Percentiles rank a stretch among this genome's conserved stretches.
These are phyloP conservation scores for Metarhizium anisopliae DNA, from an alignment of 2,329 filamentous ascomycete species.

Conservation along the genomic window DNA sequence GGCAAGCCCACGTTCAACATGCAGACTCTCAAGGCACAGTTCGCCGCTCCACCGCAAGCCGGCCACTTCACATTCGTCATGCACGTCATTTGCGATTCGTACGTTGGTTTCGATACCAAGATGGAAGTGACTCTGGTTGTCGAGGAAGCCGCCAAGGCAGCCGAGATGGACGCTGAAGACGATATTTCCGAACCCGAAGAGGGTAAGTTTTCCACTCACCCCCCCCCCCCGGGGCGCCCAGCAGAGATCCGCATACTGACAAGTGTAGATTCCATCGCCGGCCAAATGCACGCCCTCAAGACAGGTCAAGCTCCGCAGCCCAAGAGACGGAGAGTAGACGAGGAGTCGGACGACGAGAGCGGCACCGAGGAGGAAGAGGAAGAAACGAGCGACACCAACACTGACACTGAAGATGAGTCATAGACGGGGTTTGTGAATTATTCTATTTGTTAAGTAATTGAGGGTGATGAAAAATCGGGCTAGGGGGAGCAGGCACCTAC, in stretches of 20 bases:
- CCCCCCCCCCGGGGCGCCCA: background rate
- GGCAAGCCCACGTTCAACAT: slow-evolving; percentile 88
- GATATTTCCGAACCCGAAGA: slow-evolving; percentile 98
- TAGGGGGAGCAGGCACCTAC: too few species aligned
- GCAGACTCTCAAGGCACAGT: slow-evolving; percentile 95
- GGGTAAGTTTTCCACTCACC: slow-evolving; percentile 49
- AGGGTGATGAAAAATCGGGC: background rate
- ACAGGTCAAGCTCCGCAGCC: slow-evolving; percentile 52
- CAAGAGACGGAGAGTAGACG: slow-evolving; percentile 39
- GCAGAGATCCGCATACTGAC: background rate
- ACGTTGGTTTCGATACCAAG: slow-evolving; percentile 88
- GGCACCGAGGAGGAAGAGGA: slow-evolving; percentile 61
- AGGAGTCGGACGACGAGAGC: slow-evolving; percentile 71
- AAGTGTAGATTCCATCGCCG: slow-evolving; percentile 70
- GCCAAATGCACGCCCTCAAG: slow-evolving; percentile 84
- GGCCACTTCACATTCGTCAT: slow-evolving; percentile 93
- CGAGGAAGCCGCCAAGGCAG: slow-evolving; percentile 80
- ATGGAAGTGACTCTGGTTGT: slow-evolving; percentile 83
- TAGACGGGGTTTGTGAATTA: slow-evolving; percentile 14
- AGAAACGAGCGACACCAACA: slow-evolving; percentile 60
- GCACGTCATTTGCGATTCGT: slow-evolving; percentile 90
- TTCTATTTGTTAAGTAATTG: background rate
- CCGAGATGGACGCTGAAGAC: slow-evolving; percentile 72
- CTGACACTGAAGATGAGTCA: slow-evolving; percentile 56
- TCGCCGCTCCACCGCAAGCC: slow-evolving; percentile 84